Percentiles rank a stretch among this genome's conserved stretches.
Evolutionary conservation across 2,329 filamentous ascomycete species (phyloP).

Genomic region (Fusarium nelsonii): DNA sequence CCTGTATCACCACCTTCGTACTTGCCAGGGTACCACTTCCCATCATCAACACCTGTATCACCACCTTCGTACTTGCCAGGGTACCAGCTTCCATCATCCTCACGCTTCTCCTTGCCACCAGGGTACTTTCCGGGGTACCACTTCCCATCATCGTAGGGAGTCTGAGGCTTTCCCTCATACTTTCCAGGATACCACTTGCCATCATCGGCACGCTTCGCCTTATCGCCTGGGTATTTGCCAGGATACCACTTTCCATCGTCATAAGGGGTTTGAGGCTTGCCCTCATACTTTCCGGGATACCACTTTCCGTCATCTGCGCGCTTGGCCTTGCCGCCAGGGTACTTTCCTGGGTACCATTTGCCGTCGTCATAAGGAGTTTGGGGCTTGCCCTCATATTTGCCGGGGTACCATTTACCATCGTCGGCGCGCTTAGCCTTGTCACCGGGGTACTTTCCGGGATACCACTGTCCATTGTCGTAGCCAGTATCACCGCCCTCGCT

Average conservation of each 20-base stretch:
- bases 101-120: slow-evolving; percentile 11
- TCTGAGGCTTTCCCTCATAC: slow-evolving; percentile 17
- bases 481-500: slow-evolving; percentile 1
- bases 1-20: slow-evolving; percentile 10
- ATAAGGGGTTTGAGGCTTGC: slow-evolving; percentile 14
- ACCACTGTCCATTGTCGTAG: slow-evolving; percentile 18
- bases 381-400: slow-evolving; percentile 7
- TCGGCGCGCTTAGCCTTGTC: neutral
- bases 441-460: slow-evolving; percentile 27
- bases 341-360: slow-evolving; percentile 22
- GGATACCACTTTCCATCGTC: slow-evolving; percentile 19
- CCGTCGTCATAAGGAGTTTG: neutral
- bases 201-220: slow-evolving; percentile 12
- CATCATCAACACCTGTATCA: slow-evolving; percentile 6
- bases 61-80: slow-evolving; percentile 25
- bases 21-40: too few relatives aligned
- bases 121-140: slow-evolving; percentile 36
- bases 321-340: neutral
- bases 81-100: slow-evolving; percentile 15
- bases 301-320: neutral
- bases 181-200: slow-evolving; percentile 11
- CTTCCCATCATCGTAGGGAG: slow-evolving; percentile 20
- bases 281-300: slow-evolving; percentile 5
- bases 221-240: slow-evolving; percentile 20
- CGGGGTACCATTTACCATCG: slow-evolving; percentile 6